phyloP scores from a whole-genome alignment of 2,329 filamentous ascomycete species.

The Cladophialophora chaetospira region DNA sequence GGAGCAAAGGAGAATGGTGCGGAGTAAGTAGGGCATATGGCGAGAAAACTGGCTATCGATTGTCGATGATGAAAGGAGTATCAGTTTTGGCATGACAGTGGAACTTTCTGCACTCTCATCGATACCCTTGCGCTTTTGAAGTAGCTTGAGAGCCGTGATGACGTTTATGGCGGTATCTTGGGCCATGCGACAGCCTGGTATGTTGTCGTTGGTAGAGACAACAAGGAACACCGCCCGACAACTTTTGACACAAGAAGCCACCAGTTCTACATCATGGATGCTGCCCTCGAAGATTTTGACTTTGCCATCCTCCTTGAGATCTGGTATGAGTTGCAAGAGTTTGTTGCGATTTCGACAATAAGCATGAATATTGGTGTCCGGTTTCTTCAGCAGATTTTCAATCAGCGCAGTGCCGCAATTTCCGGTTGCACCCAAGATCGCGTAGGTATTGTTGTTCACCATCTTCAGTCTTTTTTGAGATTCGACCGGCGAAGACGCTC shows the following conservation, averaged over 20 bases:
- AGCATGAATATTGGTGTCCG: neutral
- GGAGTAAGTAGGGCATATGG: neutral
- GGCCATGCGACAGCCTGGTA: neutral
- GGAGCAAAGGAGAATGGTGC: neutral
- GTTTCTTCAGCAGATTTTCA: neutral
- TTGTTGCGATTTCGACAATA: neutral
- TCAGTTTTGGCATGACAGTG: neutral
- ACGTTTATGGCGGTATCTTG: neutral
- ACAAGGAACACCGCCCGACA: neutral
- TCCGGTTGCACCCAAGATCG: neutral
- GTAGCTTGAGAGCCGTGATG: neutral
- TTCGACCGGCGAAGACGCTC: no score
- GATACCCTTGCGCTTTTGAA: neutral
- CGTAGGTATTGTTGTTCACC: neutral
- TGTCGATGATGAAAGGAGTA: neutral
- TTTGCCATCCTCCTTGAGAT: neutral
- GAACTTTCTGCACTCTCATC: neutral
- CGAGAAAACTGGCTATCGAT: neutral
- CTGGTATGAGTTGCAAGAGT: neutral
- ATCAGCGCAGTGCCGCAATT: neutral
- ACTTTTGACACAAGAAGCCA: neutral
- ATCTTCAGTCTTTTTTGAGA: neutral
- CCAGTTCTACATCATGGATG: neutral
- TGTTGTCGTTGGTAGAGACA: neutral
- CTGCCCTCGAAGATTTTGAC: neutral